A percentile compares a stretch with the other conserved stretches of the same genome.
These are phyloP conservation scores for Pittosporum tobira DNA, from an alignment of 129 eudicot genomes.

Conservation along the genomic window DNA sequence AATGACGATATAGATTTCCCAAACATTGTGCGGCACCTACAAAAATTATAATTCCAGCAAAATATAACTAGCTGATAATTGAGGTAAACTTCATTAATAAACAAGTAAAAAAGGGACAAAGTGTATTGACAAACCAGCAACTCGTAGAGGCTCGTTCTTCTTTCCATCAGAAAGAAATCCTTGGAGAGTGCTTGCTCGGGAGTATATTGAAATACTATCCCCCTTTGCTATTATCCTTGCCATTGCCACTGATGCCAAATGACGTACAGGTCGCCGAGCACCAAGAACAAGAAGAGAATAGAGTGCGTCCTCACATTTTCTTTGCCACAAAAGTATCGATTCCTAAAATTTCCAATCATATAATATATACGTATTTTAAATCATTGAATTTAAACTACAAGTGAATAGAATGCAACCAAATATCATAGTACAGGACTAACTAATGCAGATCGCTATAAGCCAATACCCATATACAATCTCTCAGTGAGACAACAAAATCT, in stretches of 20 bases:
- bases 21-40: conserved; percentile 93
- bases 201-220: conserved; percentile 82
- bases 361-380: not conserved
- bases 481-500: too few species aligned
- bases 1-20: conserved; percentile 78
- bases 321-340: conserved; percentile 76
- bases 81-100: not conserved
- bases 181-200: conserved; percentile 88
- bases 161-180: conserved; percentile 93
- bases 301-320: conserved; percentile 94
- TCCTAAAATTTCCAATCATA: conserved; percentile 39
- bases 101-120: not conserved
- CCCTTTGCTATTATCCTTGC: conserved; percentile 73
- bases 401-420: not conserved
- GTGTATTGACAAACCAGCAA: conserved; percentile 64
- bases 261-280: conserved; percentile 96
- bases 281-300: conserved; percentile 83
- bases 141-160: conserved; percentile 75
- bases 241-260: conserved; percentile 93
- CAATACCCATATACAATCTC: too few species aligned
- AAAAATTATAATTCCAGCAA: conserved; percentile 9
- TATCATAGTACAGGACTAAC: not conserved
- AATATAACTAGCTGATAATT: not conserved
- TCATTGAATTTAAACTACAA: not conserved
- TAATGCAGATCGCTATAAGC: not conserved